Conservation (phyloP, 2,329 filamentous ascomycete species). For the Colletotrichum truncatum region DNA sequence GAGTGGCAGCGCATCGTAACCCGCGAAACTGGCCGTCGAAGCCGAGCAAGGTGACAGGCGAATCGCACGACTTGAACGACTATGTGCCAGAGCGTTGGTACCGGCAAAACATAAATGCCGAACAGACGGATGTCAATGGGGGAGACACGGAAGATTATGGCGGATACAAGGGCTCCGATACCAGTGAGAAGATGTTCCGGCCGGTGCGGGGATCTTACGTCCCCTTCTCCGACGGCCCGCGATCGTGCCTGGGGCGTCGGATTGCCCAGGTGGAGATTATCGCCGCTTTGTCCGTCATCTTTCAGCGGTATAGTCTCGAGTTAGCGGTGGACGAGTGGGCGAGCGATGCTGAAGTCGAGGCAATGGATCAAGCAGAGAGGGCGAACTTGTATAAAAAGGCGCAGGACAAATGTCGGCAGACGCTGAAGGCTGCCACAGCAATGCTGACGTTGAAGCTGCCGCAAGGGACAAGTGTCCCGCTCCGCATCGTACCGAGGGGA, state of each 20-base stretch:
- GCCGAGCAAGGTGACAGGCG: slow-evolving; percentile 52
- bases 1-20: slow-evolving; percentile 70
- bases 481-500: slow-evolving; percentile 75
- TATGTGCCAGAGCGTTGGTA: slow-evolving; percentile 82
- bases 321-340: slow-evolving; percentile 72
- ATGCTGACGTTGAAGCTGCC: slow-evolving; percentile 79
- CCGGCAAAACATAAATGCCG: slow-evolving; percentile 39
- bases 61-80: slow-evolving; percentile 67
- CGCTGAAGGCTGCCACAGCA: slow-evolving; percentile 65
- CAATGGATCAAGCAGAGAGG: slow-evolving; percentile 57
- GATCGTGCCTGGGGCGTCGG: slow-evolving; percentile 66
- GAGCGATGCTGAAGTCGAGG: slow-evolving; percentile 60
- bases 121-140: slow-evolving; percentile 34
- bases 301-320: slow-evolving; percentile 72
- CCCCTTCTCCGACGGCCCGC: slow-evolving; percentile 66
- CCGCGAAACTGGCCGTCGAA: slow-evolving; percentile 76
- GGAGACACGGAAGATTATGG: slow-evolving; percentile 59
- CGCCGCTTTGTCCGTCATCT: slow-evolving; percentile 62
- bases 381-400: slow-evolving; percentile 69
- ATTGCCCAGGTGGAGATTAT: slow-evolving; percentile 69
- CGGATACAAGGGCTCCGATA: slow-evolving; percentile 68
- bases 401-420: slow-evolving; percentile 59
- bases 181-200: slow-evolving; percentile 68
- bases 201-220: slow-evolving; percentile 65
- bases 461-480: slow-evolving; percentile 65